Percentiles rank a stretch among this genome's conserved stretches.
Evolutionary conservation across 176 grass and related monocot genomes (phyloP).

Genomic region (Bonia amplexicaulis): DNA sequence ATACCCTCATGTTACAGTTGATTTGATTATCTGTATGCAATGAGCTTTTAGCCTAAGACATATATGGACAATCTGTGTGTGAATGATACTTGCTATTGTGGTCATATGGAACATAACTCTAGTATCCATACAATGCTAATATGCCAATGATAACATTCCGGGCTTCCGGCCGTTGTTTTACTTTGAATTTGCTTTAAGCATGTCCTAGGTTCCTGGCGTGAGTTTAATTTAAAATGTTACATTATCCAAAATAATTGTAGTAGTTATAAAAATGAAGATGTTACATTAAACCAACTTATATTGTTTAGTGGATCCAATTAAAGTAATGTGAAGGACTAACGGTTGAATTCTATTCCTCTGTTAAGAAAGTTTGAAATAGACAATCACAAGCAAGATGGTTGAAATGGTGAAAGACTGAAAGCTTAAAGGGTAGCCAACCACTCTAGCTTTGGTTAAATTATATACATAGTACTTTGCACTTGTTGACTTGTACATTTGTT

Average conservation of each 20-base stretch:
- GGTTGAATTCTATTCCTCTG: neutral
- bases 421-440: neutral
- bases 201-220: neutral
- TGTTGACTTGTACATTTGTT: conserved; percentile 92
- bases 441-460: neutral
- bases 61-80: neutral
- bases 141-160: conserved; percentile 1
- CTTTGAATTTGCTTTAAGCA: neutral
- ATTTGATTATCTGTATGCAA: neutral
- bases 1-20: conserved; percentile 8
- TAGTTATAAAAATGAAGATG: neutral
- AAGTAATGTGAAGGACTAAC: neutral
- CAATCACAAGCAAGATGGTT: neutral
- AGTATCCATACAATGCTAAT: neutral
- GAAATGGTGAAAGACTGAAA: neutral
- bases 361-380: neutral
- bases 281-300: neutral
- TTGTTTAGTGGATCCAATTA: neutral
- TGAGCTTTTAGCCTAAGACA: neutral
- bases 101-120: neutral
- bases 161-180: neutral
- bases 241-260: neutral
- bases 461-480: conserved; percentile 55
- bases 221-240: conserved; percentile 5
- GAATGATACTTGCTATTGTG: neutral